Evolutionary conservation across 148 eudicot species (phyloP).

Genomic region (Chenopodium quinoa): DNA sequence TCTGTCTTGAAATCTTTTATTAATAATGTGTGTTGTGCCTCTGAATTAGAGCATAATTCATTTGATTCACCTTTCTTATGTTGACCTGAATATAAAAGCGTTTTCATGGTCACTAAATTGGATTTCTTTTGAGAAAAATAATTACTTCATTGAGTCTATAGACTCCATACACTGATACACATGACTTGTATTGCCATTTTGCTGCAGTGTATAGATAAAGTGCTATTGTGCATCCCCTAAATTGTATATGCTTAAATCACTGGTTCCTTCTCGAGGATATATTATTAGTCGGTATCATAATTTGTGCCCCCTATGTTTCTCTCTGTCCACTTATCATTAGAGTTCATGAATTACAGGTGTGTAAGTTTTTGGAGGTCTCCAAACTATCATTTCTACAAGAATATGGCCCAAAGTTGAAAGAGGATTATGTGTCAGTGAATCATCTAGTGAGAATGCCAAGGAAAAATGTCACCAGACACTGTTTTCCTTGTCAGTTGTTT

Average conservation of each 20-base stretch:
- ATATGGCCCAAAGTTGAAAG: conserved; percentile 54
- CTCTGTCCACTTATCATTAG: conserved; percentile 4
- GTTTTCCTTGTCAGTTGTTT: conserved; percentile 41
- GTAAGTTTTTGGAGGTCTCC: conserved; percentile 54
- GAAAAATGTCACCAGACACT: conserved; percentile 36
- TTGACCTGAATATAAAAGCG: background rate
- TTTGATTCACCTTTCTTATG: background rate
- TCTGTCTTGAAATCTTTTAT: background rate
- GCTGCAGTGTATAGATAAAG: background rate
- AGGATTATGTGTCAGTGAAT: conserved; percentile 46
- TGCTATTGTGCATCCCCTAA: background rate
- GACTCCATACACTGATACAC: background rate
- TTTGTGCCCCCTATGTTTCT: background rate
- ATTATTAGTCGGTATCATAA: background rate
- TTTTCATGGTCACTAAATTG: background rate
- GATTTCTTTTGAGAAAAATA: background rate
- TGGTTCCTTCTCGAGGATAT: background rate
- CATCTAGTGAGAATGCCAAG: conserved; percentile 30
- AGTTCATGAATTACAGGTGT: conserved; percentile 34
- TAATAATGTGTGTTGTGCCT: background rate
- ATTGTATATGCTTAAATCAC: background rate
- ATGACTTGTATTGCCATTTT: background rate
- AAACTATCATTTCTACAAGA: conserved; percentile 42
- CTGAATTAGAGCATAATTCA: background rate
- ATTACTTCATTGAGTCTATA: too few species aligned